These are phyloP conservation scores for Brettanomyces custersianus DNA, from an alignment of 805 yeast genomes.

Conservation along the genomic window DNA sequence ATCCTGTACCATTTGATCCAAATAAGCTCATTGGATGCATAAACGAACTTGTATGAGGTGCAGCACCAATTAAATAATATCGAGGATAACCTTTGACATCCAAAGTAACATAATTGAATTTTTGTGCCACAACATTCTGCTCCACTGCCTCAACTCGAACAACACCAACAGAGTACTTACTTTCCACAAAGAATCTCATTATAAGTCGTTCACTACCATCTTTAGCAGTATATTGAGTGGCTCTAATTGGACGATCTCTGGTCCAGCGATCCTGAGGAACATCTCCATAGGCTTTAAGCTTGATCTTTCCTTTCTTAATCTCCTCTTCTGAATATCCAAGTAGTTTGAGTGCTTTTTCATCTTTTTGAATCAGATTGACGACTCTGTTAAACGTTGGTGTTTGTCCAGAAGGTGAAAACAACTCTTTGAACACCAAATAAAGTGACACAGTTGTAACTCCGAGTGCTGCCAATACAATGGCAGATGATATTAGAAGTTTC, in stretches of 20 bases:
- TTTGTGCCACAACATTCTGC: conserved; percentile 53
- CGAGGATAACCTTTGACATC: conserved; percentile 69
- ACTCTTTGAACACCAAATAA: conserved; percentile 69
- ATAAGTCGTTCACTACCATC: conserved; percentile 74
- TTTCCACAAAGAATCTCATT: conserved; percentile 83
- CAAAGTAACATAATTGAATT: conserved; percentile 61
- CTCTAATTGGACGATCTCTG: conserved; percentile 75
- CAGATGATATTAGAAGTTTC: conserved; percentile 52
- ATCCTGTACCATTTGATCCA: conserved; percentile 35
- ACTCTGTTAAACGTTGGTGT: conserved; percentile 86
- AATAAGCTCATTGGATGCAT: conserved; percentile 36
- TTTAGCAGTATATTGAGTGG: conserved; percentile 53
- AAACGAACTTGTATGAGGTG: conserved; percentile 31
- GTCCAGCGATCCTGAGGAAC: conserved; percentile 66
- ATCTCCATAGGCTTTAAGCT: conserved; percentile 82
- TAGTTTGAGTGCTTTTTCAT: conserved; percentile 46
- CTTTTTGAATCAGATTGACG: conserved; percentile 65
- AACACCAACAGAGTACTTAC: conserved; percentile 53
- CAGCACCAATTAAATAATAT: conserved; percentile 56
- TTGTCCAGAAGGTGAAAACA: conserved; percentile 85
- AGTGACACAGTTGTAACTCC: conserved; percentile 62
- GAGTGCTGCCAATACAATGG: conserved; percentile 57
- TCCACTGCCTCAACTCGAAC: conserved; percentile 79
- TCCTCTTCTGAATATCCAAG: conserved; percentile 33
- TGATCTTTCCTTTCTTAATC: conserved; percentile 32